These are phyloP conservation scores for Backusella tarrabulga DNA, from an alignment of 192 early-diverging fungal genomes.

Conservation along the genomic window DNA sequence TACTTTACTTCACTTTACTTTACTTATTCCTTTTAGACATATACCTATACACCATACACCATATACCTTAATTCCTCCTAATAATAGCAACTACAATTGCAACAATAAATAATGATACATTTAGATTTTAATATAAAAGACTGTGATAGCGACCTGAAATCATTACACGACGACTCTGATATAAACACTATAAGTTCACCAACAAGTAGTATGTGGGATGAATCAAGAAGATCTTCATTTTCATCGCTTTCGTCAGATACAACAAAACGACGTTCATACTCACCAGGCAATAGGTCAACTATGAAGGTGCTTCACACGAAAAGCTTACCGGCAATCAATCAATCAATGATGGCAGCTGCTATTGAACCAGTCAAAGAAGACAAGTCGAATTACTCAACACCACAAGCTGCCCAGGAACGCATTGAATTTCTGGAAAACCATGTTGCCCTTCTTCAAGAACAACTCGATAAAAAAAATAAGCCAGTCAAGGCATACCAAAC, in stretches of 20 bases:
- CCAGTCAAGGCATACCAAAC: not conserved
- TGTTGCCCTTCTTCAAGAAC: not conserved
- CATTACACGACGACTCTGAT: not conserved
- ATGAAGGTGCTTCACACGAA: not conserved
- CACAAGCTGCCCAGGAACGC: conserved; percentile 1
- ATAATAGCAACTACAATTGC: not conserved
- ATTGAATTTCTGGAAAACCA: conserved; percentile 7
- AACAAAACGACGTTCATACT: not conserved
- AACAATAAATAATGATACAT: not conserved
- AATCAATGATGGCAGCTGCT: not conserved
- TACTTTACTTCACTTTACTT: not conserved
- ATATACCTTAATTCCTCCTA: not conserved
- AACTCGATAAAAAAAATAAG: not conserved
- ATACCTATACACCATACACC: not conserved
- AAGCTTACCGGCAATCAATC: not conserved
- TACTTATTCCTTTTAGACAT: not conserved
- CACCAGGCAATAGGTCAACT: not conserved
- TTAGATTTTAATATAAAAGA: conserved; percentile 1
- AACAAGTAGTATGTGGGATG: conserved; percentile 3
- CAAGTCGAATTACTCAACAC: not conserved
- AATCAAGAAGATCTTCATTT: conserved; percentile 13
- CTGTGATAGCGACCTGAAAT: not conserved
- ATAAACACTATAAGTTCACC: conserved; percentile 11
- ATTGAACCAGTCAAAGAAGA: not conserved
- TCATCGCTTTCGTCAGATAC: conserved; percentile 5